Conservation (phyloP, 441 rosid genomes). For the Biscutella laevigata region DNA sequence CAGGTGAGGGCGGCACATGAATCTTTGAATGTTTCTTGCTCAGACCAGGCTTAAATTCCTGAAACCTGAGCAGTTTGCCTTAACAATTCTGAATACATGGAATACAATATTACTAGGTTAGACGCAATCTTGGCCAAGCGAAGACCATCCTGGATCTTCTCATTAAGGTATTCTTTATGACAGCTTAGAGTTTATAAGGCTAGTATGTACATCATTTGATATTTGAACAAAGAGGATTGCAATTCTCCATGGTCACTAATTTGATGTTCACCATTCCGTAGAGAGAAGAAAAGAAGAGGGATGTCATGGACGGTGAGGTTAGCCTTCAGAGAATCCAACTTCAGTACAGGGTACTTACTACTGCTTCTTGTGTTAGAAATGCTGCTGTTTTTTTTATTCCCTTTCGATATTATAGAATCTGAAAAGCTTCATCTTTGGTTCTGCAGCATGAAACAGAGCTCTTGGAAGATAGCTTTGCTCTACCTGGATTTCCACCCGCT, state of each 20-base stretch:
- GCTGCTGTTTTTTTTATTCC: background rate
- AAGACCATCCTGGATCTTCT: conserved; percentile 76
- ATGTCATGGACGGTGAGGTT: conserved; percentile 80
- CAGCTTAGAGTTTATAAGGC: conserved; percentile 16
- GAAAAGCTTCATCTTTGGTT: background rate
- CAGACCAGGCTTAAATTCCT: background rate
- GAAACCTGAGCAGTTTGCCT: background rate
- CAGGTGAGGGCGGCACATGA: conserved; percentile 42
- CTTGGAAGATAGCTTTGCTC: conserved; percentile 58
- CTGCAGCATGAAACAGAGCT: conserved; percentile 73
- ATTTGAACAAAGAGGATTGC: conserved; percentile 9
- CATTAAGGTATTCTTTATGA: conserved; percentile 57
- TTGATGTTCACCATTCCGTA: conserved; percentile 24
- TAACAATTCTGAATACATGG: conserved; percentile 7
- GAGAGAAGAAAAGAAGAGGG: conserved; percentile 96
- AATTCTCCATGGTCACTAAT: conserved; percentile 6
- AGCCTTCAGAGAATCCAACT: conserved; percentile 86
- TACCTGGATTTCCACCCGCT: conserved; percentile 55
- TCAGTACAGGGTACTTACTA: conserved; percentile 58
- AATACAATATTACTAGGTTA: conserved; percentile 43
- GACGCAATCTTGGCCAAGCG: conserved; percentile 96
- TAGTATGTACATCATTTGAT: conserved; percentile 12
- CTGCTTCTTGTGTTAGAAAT: background rate
- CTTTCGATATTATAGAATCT: background rate
- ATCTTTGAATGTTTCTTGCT: background rate